Evolutionary conservation across 2,329 filamentous ascomycete species (phyloP).

Genomic region (Alternaria atra): DNA sequence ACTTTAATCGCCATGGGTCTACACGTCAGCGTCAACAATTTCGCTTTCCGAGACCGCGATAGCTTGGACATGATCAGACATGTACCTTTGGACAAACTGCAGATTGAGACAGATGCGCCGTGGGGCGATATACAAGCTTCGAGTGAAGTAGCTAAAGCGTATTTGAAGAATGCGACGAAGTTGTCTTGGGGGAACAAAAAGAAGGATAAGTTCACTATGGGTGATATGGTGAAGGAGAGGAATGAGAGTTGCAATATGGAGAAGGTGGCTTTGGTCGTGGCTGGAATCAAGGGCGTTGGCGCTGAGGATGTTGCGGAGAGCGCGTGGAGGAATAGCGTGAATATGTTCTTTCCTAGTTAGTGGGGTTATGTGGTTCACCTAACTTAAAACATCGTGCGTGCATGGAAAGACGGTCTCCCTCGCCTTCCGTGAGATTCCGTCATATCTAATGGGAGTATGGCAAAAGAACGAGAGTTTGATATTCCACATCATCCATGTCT

Average conservation of each 20-base stretch:
- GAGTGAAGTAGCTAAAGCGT: slow-evolving; percentile 53
- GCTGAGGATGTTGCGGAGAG: slow-evolving; percentile 56
- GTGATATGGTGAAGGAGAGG: slow-evolving; percentile 60
- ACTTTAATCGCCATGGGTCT: slow-evolving; percentile 51
- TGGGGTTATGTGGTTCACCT: too few species aligned
- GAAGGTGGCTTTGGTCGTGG: slow-evolving; percentile 59
- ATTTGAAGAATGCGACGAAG: slow-evolving; percentile 51
- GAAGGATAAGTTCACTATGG: slow-evolving; percentile 59
- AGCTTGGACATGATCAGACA: slow-evolving; percentile 55
- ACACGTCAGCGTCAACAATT: slow-evolving; percentile 61
- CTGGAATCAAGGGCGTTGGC: slow-evolving; percentile 57
- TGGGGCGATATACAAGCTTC: slow-evolving; percentile 57
- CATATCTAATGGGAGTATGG: too few species aligned
- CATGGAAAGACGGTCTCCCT: neutral
- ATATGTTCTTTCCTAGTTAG: slow-evolving; percentile 19
- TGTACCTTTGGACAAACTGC: slow-evolving; percentile 54
- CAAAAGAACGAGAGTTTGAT: neutral
- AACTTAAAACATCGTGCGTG: neutral
- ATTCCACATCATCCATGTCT: neutral
- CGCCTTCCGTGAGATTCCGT: neutral
- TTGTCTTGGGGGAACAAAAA: slow-evolving; percentile 57
- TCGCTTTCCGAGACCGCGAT: slow-evolving; percentile 55
- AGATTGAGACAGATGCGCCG: slow-evolving; percentile 61
- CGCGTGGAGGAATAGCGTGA: slow-evolving; percentile 50
- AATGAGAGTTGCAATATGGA: slow-evolving; percentile 63